A percentile compares a stretch with the other conserved stretches of the same genome.
Conservation (phyloP, 257 asterid species). For the Ajuga chamaepitys region DNA sequence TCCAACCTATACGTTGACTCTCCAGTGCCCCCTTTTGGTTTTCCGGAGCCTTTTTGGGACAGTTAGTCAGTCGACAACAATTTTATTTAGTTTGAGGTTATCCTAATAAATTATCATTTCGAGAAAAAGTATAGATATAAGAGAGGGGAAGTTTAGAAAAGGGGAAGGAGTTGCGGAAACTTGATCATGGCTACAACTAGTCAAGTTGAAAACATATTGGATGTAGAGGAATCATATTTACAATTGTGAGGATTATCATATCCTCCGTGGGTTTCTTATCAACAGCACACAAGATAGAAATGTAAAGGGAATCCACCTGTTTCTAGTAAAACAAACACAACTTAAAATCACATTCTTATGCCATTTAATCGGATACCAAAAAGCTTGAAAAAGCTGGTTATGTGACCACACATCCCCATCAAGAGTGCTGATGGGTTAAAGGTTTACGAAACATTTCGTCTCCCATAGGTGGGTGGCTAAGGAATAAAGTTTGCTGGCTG, state of each 20-base stretch:
- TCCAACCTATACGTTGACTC: too few species aligned
- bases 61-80: too few species aligned
- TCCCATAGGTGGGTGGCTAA: conserved; percentile 10
- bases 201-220: conserved; percentile 4
- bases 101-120: too few species aligned
- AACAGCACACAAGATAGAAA: conserved; percentile 16
- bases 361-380: conserved; percentile 12
- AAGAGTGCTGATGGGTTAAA: conserved; percentile 2
- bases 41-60: too few species aligned
- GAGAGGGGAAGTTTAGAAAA: neutral
- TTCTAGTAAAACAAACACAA: conserved; percentile 14
- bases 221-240: conserved; percentile 18
- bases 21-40: too few species aligned
- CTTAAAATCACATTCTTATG: conserved; percentile 20
- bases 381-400: conserved; percentile 16
- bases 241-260: conserved; percentile 22
- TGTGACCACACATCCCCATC: conserved; percentile 21
- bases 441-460: conserved; percentile 14
- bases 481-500: conserved; percentile 23
- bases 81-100: too few species aligned
- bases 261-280: conserved; percentile 39
- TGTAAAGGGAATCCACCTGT: conserved; percentile 18
- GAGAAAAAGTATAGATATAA: too few species aligned
- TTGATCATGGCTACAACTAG: neutral
- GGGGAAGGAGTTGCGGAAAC: neutral